Evolutionary conservation across 2,329 filamentous ascomycete species (phyloP), one percentile per base, ranked within the genome.

Genomic region (Botryotinia narcissicola): DNA sequence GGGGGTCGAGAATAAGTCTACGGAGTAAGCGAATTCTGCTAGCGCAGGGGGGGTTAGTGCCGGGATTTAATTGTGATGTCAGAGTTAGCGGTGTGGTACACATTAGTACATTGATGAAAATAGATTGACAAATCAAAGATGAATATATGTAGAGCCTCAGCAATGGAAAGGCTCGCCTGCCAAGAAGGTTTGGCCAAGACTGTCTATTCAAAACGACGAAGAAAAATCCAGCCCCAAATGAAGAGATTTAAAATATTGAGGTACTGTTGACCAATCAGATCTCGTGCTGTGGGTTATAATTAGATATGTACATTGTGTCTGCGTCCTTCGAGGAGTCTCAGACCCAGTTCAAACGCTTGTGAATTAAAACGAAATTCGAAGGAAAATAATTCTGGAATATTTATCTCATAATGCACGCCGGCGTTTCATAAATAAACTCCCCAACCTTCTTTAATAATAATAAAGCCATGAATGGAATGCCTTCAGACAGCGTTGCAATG

Each of bases 401-500:
- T 67, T 25, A 51, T 35, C 18, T 40, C 35, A 40, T 40, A 54
- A 37, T 54, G 66, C 46, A 68, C 46, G 44, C 46, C 32, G 66
- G 32, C 46, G 22, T 35, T 40, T 51, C 66, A 48, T 29, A 20
- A 54, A 68, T 29, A 51, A 57, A 35, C 29, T 46, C 22, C 22
- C 14, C 25, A 14, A n/a, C 16, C 10, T n/a, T 61, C 37, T 42
- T 4, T 20, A 40, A 68, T 20, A 40, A 68, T 18, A 18, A n/a
- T 12, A 57, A 22, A 14, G n/a, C 46, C 66, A 25, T 48, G 3
- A 22, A 35, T 54, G 14, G 18, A 25, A 4, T 29, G 3, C 16
- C 5, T 63, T 61, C 12, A 70, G 22, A 60, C 67, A 29, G 51
- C 67, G 40, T 40, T 70, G 54, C 67, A 70, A 29, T 37, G 32